phyloP scores from a whole-genome alignment of 306 rosid genomes.

The Vicia villosa region DNA sequence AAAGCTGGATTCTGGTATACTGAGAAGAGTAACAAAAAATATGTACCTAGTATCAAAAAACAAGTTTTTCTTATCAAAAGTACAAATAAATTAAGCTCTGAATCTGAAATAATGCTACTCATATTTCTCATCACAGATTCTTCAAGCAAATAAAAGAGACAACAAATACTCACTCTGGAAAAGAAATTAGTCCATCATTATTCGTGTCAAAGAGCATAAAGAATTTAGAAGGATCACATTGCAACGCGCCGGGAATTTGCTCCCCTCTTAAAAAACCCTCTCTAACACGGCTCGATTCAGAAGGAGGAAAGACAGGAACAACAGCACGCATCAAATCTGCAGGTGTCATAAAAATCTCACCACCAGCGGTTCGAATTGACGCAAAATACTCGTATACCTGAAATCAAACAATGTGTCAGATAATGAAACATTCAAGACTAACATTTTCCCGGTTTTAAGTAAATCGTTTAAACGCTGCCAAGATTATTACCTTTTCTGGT shows the following conservation, averaged over 20 bases:
- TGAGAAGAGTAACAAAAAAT: conserved; percentile 74
- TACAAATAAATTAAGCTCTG: conserved; percentile 3
- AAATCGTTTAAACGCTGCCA: no score
- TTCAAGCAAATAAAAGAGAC: conserved; percentile 10
- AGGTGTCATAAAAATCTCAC: conserved; percentile 71
- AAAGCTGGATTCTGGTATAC: conserved; percentile 80
- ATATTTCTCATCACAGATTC: background rate
- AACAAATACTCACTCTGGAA: conserved; percentile 57
- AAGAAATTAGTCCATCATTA: conserved; percentile 83
- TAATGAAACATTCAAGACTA: no score
- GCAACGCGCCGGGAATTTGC: conserved; percentile 51
- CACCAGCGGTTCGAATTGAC: conserved; percentile 39
- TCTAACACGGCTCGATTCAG: conserved; percentile 65
- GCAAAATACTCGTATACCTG: conserved; percentile 82
- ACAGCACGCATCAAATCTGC: conserved; percentile 74
- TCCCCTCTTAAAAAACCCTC: conserved; percentile 78
- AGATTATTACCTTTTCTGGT: conserved; percentile 62
- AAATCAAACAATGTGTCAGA: background rate
- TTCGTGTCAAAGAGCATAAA: conserved; percentile 88
- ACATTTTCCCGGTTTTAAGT: no score
- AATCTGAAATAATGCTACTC: background rate
- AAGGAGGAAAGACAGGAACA: conserved; percentile 77
- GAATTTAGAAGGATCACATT: conserved; percentile 61
- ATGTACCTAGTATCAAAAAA: conserved; percentile 51
- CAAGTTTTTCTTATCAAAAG: conserved; percentile 19